phyloP scores from a whole-genome alignment of 768 basidiomycete species.

The Hypholoma sublateritium region DNA sequence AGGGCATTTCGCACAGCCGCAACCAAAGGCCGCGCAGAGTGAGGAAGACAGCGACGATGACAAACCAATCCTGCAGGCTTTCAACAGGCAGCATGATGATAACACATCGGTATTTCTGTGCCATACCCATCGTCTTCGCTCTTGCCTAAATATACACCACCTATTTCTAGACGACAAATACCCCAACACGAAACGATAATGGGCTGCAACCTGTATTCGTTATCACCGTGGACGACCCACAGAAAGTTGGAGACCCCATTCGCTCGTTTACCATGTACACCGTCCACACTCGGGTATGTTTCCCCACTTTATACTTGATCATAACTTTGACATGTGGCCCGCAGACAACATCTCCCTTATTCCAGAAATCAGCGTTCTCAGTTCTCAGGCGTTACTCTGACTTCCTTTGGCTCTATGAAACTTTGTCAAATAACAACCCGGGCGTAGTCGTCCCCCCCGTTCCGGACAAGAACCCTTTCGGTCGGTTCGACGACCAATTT shows the following conservation, averaged over 20 bases:
- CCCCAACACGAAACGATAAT: slow-evolving; percentile 35
- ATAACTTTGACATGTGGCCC: slow-evolving; percentile 1
- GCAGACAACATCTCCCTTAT: slow-evolving; percentile 84
- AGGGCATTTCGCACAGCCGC: slow-evolving; percentile 22
- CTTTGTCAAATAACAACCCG: slow-evolving; percentile 86
- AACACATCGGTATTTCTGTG: slow-evolving; percentile 26
- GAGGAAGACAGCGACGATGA: slow-evolving; percentile 71
- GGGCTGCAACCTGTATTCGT: slow-evolving; percentile 70
- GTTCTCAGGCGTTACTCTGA: slow-evolving; percentile 97
- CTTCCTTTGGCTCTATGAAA: slow-evolving; percentile 95
- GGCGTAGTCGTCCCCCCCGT: slow-evolving; percentile 97
- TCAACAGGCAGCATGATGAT: slow-evolving; percentile 29
- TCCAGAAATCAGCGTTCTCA: slow-evolving; percentile 81
- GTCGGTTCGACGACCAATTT: slow-evolving; percentile 91
- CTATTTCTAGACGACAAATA: slow-evolving; percentile 3
- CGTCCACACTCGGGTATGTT: slow-evolving; percentile 78
- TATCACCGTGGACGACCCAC: slow-evolving; percentile 95
- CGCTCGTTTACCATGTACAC: slow-evolving; percentile 96
- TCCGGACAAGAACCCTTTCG: slow-evolving; percentile 93
- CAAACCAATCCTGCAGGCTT: slow-evolving; percentile 58
- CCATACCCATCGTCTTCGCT: not conserved
- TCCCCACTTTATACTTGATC: not conserved
- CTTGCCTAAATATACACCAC: not conserved
- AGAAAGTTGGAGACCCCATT: slow-evolving; percentile 95
- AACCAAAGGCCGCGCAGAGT: slow-evolving; percentile 17